Base-by-base conservation (phyloP, 805 yeast species). In the Ogataea neopini region DNA sequence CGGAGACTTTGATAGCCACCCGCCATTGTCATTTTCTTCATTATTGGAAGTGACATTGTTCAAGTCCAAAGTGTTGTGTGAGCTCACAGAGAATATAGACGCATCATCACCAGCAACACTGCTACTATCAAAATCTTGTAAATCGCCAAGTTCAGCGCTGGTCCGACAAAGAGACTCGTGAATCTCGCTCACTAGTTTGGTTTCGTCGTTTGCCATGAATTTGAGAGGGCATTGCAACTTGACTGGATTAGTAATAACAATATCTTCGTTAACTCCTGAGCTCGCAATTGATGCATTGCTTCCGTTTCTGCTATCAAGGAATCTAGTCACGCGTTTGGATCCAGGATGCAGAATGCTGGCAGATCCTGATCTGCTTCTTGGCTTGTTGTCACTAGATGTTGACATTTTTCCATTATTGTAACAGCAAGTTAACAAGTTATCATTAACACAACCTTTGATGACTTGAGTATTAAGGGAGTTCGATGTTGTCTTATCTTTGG, bases 371-470 rank as follows among this genome's bases (percentile, higher is more conserved):
- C 62, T 52, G 32, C 56, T 50, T 30, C 61, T 45, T 2, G 36
- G 37, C n/a, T 39, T 38, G 23, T 41, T 39, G 9, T 29, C 30
- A 3, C 29, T 7, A 4, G 40, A 15, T 13, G 35, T 48, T 3
- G 32, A 17, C 28, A 51, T 44, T 15, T 52, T 46, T 4, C 66
- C 63, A 39, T 58, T 51, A 32, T 75, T 75, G 52, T 76, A 79
- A 53, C 84, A 79, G 50, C 79, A 74, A 4, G 81, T 79, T 34
- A 86, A 61, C 29, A 86, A 62, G 55, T 86, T 86, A 52, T 84
- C 86, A 55, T 80, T 75, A 0, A 74, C 70, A 54, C 86, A 77
- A 41, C 72, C 70, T 15, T 72, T 73, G 32, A 84, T 69, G 4
- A 80, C 74, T 57, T 86, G 91, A 47, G 84, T 83, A 63, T 84